Evolutionary conservation across 2,329 filamentous ascomycete species (phyloP).

Genomic region (Waltergamsia citrina): DNA sequence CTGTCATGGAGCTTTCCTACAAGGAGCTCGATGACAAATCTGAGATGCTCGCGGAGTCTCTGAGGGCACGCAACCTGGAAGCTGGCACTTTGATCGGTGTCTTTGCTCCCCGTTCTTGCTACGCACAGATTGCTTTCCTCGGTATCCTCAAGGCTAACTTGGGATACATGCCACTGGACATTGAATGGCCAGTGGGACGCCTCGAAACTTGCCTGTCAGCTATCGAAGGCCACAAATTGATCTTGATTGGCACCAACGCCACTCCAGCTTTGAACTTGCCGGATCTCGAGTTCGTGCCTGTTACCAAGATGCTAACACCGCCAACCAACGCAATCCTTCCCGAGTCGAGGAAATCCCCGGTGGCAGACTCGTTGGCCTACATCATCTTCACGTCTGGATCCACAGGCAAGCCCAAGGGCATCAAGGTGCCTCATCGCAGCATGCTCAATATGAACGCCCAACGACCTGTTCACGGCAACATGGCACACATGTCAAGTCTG

Average conservation of each 20-base stretch:
- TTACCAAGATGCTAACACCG: neutral
- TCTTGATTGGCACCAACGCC: conserved; percentile 7
- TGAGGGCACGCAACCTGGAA: conserved; percentile 3
- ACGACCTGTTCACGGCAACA: neutral
- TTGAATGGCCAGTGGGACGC: conserved; percentile 8
- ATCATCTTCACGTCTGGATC: conserved; percentile 43
- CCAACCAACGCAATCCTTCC: conserved; percentile 1
- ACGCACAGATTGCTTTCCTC: conserved; percentile 11
- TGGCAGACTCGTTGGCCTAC: conserved; percentile 8
- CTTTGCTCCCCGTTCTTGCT: conserved; percentile 9
- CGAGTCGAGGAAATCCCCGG: neutral
- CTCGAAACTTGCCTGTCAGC: conserved; percentile 10
- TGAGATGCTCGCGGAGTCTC: conserved; percentile 9
- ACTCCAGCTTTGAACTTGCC: conserved; percentile 4
- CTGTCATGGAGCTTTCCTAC: conserved; percentile 8
- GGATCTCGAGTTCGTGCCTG: conserved; percentile 5
- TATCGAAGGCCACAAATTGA: conserved; percentile 5
- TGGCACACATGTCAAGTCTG: conserved; percentile 5
- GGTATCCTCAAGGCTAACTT: conserved; percentile 14
- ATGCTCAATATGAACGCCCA: conserved; percentile 3
- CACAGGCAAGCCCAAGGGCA: conserved; percentile 39
- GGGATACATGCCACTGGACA: conserved; percentile 15
- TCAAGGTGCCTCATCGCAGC: conserved; percentile 19
- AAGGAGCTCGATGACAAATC: conserved; percentile 10
- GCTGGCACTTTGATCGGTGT: conserved; percentile 11